Evolutionary conservation across 1,284 basidiomycete genomes (phyloP), one percentile per base, ranked within the genome.

Genomic region (Ceratobasidium sp.): DNA sequence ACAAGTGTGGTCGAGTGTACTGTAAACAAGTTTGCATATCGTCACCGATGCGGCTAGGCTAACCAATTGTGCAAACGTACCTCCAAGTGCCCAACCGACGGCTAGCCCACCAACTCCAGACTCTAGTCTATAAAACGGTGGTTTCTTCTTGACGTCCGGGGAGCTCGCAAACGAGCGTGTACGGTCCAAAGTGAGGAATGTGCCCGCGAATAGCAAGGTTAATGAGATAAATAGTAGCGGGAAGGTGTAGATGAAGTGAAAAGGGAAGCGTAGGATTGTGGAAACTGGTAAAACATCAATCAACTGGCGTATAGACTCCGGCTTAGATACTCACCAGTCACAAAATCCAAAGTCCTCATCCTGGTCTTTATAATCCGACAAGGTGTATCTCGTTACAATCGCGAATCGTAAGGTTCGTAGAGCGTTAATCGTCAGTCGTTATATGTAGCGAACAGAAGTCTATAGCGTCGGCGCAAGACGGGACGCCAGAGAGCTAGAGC

Each of bases 171-270:
- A 91, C 17, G 87, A 86, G 54, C 89, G 87, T 46, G 90, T 89
- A 49, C 91, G 89, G 80, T 92, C 90, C 64, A 92, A 86, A 22
- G 88, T 91, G 29, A 92, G 84, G 82, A 92, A 92, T 2, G 90
- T 86, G 17, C 91, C 90, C 29, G 89, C 85, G 80, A 91, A 90
- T 2, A 88, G 87, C 46, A 90, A 83, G 34, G 88, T 77, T 51
- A 88, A 61, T 8, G 90, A 90, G 0, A 88, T 69, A 13, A 88
- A 82, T 46, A 91, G 82, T 8, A 91, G 82, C 78, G 89, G 87
- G 61, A 91, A 81, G 32, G 87, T 80, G 80, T 91, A 92, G 51
- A 86, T 86, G 34, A 91, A 84, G 40, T 85, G 81, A 80, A 86
- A 86, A 2, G 86, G 81, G 22, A 85, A 44, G 32, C 70, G 79